Evolutionary conservation across 139 green algal species (phyloP), one percentile per base, ranked within the genome.

Genomic region (Picochlorum sp.): DNA sequence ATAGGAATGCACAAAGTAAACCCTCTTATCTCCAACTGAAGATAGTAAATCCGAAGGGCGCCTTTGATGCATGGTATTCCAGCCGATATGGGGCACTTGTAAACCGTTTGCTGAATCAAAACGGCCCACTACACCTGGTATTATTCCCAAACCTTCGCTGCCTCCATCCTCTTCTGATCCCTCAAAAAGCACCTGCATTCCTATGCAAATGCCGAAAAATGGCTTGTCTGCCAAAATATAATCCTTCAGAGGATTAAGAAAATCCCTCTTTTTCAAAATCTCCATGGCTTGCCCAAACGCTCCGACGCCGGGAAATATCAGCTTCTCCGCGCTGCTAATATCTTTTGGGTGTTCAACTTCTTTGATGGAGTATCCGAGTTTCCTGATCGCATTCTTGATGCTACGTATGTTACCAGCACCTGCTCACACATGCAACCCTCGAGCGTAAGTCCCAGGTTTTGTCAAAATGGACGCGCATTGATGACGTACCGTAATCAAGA

Each of bases 1-100:
- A 80, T 89, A 99, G 3, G 90, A 96, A 87, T 99, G 93, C 62
- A 98, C 93, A 70, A 96, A 99, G 78, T 99, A 99, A 2, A 97
- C 85, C 16, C 95, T 79, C 45, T 84, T 68, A 28, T 85, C 79
- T 16, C 75, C 83, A 11, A 91, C 77, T 2, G 55, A 49, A 45
- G 54, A 63, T 15, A 96, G 76, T 72, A 95, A 70, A 5, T 31
- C 23, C 28, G 62, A 67, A 9, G 54, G 23, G 18, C 47, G 62
- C 49, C 24, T 66, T 63, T 77, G 73, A 63, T 79, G 51, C 81
- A 95, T 69, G 20, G 80, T 82, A 74, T 98, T 99, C 94, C 94
- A 99, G 9, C 94, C 94, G 38, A 98, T 98, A 81, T 98, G 93
- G 15, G 94, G 93, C 63, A 99, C 92, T 0, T 88, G 87, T 52